Base-by-base conservation (phyloP, 176 grass and related monocot species). In the Guadua angustifolia region DNA sequence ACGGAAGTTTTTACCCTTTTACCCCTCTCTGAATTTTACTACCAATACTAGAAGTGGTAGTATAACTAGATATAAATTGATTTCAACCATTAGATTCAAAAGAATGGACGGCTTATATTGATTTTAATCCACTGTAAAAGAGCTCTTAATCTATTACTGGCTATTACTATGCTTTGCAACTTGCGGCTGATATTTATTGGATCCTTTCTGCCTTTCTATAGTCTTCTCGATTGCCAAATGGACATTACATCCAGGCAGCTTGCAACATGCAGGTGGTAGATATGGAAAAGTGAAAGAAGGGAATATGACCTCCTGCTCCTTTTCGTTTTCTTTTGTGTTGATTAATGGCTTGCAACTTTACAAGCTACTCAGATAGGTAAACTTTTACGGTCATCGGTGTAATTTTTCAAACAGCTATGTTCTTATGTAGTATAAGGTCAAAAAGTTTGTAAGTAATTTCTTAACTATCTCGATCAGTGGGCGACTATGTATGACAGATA, bases 171-270 rank as follows among this genome's bases (percentile, higher is more conserved):
- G 21, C 35, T 66, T 57, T 13, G 11, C 40, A 39, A 74, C 4
- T 53, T 33, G 69, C 66, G 44, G 16, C 10, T 66, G 44, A 72
- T 55, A 40, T 73, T 53, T 29, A 51, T 85, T 47, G 29, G 9
- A 26, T 18, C 7, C 42, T 8, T 46, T 59, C 7, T 66, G 22
- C 46, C 18, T 57, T 55, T 66, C 12, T 81, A 65, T 71, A 80
- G 35, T 80, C 17, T 45, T 24, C 16, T 79, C 10, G 66, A 79
- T 67, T 61, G 12, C 55, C 55, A 0, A 19, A 9, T 42, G 26
- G 12, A 81, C 19, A 72, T 58, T 64, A 56, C 56, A 79, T 73
- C 32, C 32, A 64, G 18, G 45, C 46, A 38, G n/a, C 75, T 79
- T 61, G 25, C 65, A 56, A 9, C 46, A 67, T 61, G 36, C 22